Evolutionary conservation across 2,329 filamentous ascomycete genomes (phyloP), one percentile per base, ranked within the genome.

Genomic region (Fusarium siculi): DNA sequence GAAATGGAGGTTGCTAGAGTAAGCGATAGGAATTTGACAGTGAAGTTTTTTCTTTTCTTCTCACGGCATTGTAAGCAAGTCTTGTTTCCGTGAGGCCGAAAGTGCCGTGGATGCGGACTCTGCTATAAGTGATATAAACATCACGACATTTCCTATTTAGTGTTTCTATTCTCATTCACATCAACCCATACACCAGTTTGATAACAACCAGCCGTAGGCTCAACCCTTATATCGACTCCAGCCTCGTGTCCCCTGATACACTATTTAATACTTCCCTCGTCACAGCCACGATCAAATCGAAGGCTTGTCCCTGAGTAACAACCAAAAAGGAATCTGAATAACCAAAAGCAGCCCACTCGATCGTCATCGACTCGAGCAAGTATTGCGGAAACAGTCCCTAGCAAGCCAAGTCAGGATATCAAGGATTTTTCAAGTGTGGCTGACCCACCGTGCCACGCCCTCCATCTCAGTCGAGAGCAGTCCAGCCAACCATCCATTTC

Each of bases 401-500:
- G 37, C 23, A 63, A 28, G 46, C 58, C 58, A 69, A 58, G 65
- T 58, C 66, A 69, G 57, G 66, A 53, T 55, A 63, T 63, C 57
- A 64, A 68, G 67, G 63, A 56, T 72, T 68, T 68, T 60, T 34
- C 58, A 60, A 72, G 36, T 73, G 71, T 73, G 71, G 71, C 71
- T 73, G 71, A 69, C 71, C 71, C 71, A 74, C 71, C 63, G 71
- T 72, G 71, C 71, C 67, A 69, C 62, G 66, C 69, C 61, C 59
- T 52, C 64, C 59, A 72, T 61, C 53, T 59, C 53, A 44, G 15
- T n/a, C 16, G 14, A 28, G 34, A 37, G 12, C 34, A 39, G 30
- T 14, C 18, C n/a, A 54, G 18, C 23, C 49, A 53, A 53, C 49
- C 49, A 16, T 21, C 32, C 49, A 37, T 25, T 53, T 37, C 32